Evolutionary conservation across 2,329 filamentous ascomycete genomes (phyloP), one percentile per base, ranked within the genome.

Genomic region (Penicillium polonicum): DNA sequence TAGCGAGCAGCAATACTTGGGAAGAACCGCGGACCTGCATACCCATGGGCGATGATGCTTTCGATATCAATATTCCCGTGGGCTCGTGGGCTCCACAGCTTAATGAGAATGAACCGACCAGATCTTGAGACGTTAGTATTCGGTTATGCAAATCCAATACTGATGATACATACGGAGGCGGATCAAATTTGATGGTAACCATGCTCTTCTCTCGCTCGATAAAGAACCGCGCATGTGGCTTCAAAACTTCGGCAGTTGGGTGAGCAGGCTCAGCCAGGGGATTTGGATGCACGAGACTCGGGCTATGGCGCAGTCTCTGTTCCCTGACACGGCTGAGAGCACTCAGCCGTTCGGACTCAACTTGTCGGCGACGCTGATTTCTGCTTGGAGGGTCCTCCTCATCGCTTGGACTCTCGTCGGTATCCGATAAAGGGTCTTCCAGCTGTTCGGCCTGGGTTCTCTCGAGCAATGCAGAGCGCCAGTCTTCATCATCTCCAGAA

Each of bases 61-160:
- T 96, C 89, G 39, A 97, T 91, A 70, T 96, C 92, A 62, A 97
- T 95, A 68, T 95, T 96, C 4, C 84, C 81, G 48, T 87, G 85
- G 27, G 85, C 83, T 58, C 85, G 84, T 2, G 89, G 89, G 67
- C 88, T 92, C 90, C 91, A 97, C 72, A 97, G 85, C 79, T 97
- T 97, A 62, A 97, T 80, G 42, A 97, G 76, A 52, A 97, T 88
- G 72, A 89, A 95, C 56, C 90, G 85, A 5, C 90, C 90, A 12
- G 90, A 91, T 9, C 82, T 85, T 60, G 33, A n/a, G 15, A 15
- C 2, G 33, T 60, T 27, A 63, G 51, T 27, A 50, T 33, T 35
- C 12, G 2, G 8, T n/a, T 15, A 19, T 36, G 31, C 5, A 25
- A 5, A 42, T 23, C 23, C 21, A 42, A 43, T 15, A n/a, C 19